phyloP scores from a whole-genome alignment of 345 rosid species.

The Brassica incana region DNA sequence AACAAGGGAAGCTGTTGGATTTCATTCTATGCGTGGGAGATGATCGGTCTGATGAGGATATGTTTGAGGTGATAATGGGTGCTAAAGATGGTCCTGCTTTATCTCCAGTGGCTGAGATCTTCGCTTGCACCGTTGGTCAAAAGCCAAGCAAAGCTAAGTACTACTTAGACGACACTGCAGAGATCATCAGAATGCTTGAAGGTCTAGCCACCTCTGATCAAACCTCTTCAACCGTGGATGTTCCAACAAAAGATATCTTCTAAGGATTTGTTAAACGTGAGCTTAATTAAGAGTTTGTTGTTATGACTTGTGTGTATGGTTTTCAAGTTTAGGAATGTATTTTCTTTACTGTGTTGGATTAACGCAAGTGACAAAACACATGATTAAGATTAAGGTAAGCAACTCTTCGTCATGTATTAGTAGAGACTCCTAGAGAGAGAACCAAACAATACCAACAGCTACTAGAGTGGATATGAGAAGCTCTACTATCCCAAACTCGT shows the following conservation, averaged over 20 bases:
- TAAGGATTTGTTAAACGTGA: constrained; percentile 14
- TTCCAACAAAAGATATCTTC: constrained; percentile 1
- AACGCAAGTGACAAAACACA: neutral
- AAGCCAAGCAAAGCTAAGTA: constrained; percentile 95
- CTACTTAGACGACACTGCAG: constrained; percentile 79
- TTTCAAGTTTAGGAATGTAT: constrained; percentile 15
- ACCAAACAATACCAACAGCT: neutral
- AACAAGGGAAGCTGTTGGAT: constrained; percentile 67
- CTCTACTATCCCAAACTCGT: neutral
- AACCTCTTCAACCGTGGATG: neutral
- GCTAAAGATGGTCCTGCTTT: constrained; percentile 53
- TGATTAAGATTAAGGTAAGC: neutral
- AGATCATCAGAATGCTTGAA: constrained; percentile 74
- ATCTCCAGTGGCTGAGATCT: constrained; percentile 85
- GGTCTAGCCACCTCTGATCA: constrained; percentile 48
- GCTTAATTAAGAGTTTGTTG: neutral
- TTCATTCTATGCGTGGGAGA: constrained; percentile 92
- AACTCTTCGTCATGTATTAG: neutral
- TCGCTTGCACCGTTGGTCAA: constrained; percentile 90
- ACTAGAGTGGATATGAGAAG: constrained; percentile 2
- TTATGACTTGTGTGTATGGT: constrained; percentile 24
- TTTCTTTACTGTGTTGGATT: neutral
- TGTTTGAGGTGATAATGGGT: constrained; percentile 82
- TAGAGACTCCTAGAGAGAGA: neutral
- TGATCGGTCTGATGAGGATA: constrained; percentile 92